phyloP scores from a whole-genome alignment of 2,329 filamentous ascomycete genomes.

The Trichoderma afroharzianum region DNA sequence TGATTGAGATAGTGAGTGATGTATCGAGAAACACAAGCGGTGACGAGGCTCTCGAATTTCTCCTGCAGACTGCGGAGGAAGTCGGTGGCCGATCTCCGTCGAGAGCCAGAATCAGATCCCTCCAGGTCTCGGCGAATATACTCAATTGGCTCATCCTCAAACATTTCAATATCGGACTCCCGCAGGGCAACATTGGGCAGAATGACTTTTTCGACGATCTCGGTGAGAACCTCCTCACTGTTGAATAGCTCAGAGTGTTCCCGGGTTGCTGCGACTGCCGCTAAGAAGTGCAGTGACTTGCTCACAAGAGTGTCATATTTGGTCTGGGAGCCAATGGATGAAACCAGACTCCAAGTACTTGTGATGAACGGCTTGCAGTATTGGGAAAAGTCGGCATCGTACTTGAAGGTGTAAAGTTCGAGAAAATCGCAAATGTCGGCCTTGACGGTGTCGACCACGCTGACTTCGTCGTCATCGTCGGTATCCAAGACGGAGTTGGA shows the following conservation, averaged over 20 bases:
- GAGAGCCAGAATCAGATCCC: slow-evolving; percentile 91
- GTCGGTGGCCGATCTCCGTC: slow-evolving; percentile 87
- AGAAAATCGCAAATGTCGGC: slow-evolving; percentile 90
- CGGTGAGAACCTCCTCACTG: slow-evolving; percentile 69
- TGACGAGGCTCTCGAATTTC: slow-evolving; percentile 82
- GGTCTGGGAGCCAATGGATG: slow-evolving; percentile 77
- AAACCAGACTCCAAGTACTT: slow-evolving; percentile 87
- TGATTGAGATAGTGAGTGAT: slow-evolving; percentile 83
- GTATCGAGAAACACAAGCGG: slow-evolving; percentile 81
- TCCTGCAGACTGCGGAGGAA: slow-evolving; percentile 87
- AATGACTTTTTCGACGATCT: slow-evolving; percentile 94
- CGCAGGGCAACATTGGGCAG: slow-evolving; percentile 87
- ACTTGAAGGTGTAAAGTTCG: slow-evolving; percentile 89
- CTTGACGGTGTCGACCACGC: slow-evolving; percentile 80
- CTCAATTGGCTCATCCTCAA: slow-evolving; percentile 98
- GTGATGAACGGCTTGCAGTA: slow-evolving; percentile 81
- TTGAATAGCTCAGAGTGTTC: slow-evolving; percentile 84
- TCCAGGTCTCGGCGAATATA: slow-evolving; percentile 94
- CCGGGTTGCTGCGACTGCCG: slow-evolving; percentile 74
- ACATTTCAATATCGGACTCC: slow-evolving; percentile 91
- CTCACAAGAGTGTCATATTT: slow-evolving; percentile 95
- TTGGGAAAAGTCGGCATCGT: slow-evolving; percentile 84
- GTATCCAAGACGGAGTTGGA: slow-evolving; percentile 78
- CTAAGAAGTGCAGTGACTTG: slow-evolving; percentile 91
- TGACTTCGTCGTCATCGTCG: slow-evolving; percentile 85